Percentiles rank a stretch among this genome's conserved stretches.
Conservation (phyloP, 495 filamentous ascomycete species). For the Niebla homalea region DNA sequence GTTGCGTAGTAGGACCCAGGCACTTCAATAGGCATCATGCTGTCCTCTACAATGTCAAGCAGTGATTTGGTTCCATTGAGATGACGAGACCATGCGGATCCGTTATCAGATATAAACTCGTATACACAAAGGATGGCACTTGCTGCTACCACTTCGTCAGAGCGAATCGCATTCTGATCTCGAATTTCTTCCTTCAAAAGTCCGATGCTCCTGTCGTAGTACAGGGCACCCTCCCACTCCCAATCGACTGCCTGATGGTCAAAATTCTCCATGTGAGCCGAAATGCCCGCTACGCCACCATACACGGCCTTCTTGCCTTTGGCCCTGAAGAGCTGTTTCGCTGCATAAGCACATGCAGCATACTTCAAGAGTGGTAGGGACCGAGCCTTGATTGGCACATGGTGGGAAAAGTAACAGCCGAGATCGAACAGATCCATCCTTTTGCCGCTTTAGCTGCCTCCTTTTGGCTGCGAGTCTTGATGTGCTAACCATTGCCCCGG, state of each 20-base stretch:
- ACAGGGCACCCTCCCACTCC: constrained; percentile 43
- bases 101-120: constrained; percentile 48
- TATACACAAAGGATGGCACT: constrained; percentile 52
- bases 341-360: constrained; percentile 47
- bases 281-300: constrained; percentile 33
- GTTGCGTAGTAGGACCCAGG: constrained; percentile 15
- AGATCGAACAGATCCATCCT: constrained; percentile 57
- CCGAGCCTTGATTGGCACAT: constrained; percentile 43
- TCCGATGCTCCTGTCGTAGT: constrained; percentile 52
- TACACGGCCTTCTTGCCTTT: constrained; percentile 35
- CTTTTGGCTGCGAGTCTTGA: not conserved
- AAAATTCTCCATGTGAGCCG: constrained; percentile 40
- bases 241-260: constrained; percentile 38
- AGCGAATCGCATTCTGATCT: constrained; percentile 30
- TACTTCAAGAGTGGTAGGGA: constrained; percentile 45
- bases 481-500: constrained; percentile 41
- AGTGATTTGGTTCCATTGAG: constrained; percentile 49
- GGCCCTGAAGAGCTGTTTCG: constrained; percentile 47
- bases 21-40: constrained; percentile 45
- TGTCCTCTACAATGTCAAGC: constrained; percentile 48
- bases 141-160: constrained; percentile 48
- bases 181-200: constrained; percentile 46
- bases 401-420: constrained; percentile 44
- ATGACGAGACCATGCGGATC: constrained; percentile 49
- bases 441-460: constrained; percentile 12